Percentiles rank a stretch among this genome's conserved stretches.
These are phyloP conservation scores for Cylindrotheca fusiformis DNA, from an alignment of 108 stramenopile species.

Conservation along the genomic window DNA sequence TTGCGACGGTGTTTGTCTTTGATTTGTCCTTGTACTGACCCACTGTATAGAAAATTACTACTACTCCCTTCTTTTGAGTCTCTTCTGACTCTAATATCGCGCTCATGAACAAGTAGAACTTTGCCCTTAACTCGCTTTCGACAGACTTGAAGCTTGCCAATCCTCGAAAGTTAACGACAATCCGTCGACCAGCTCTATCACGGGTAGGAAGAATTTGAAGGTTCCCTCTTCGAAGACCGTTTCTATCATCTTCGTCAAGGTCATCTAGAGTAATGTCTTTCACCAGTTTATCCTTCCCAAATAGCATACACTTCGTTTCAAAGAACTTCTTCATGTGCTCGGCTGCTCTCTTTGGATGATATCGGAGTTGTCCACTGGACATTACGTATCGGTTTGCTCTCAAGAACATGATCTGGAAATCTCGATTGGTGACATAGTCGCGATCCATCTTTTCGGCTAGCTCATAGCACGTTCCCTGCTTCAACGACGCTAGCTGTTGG, in stretches of 20 bases:
- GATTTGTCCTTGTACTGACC: neutral
- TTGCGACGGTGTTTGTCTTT: neutral
- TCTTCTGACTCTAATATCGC: slow-evolving; percentile 12
- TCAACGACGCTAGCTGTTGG: neutral
- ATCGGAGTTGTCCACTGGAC: neutral
- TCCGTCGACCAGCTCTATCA: slow-evolving; percentile 14
- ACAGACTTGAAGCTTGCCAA: slow-evolving; percentile 1
- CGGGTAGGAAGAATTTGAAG: slow-evolving; percentile 15
- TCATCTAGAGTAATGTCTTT: slow-evolving; percentile 20
- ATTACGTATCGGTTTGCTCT: slow-evolving; percentile 11
- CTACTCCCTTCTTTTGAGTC: slow-evolving; percentile 9
- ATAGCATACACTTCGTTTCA: slow-evolving; percentile 14
- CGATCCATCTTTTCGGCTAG: slow-evolving; percentile 11
- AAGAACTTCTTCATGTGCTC: slow-evolving; percentile 14
- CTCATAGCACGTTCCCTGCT: slow-evolving; percentile 9
- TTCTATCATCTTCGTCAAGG: slow-evolving; percentile 9
- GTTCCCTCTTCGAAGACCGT: slow-evolving; percentile 5
- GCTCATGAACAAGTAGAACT: slow-evolving; percentile 11
- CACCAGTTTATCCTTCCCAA: slow-evolving; percentile 10
- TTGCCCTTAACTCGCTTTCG: slow-evolving; percentile 5
- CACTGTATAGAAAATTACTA: slow-evolving; percentile 3
- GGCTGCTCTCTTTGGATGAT: slow-evolving; percentile 10
- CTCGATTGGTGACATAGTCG: slow-evolving; percentile 1
- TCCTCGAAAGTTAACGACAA: slow-evolving; percentile 12
- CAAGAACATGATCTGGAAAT: slow-evolving; percentile 23